A percentile compares a stretch with the other conserved stretches of the same genome.
phyloP scores from a whole-genome alignment of 2,329 filamentous ascomycete species.

The Aspergillus sergii region DNA sequence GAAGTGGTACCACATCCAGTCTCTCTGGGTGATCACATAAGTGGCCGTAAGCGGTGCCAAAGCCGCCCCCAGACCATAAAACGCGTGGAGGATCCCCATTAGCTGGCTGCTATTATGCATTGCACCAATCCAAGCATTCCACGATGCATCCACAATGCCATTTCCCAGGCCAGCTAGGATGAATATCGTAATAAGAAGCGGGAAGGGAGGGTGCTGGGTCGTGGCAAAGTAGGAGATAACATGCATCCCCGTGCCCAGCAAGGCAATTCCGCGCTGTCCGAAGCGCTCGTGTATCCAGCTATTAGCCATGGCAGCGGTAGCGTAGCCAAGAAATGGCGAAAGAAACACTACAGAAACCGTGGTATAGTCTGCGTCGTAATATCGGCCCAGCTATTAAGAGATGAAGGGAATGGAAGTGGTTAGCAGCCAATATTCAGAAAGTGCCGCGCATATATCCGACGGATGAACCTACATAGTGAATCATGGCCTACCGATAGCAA shows the following conservation, averaged over 20 bases:
- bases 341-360: slow-evolving; percentile 50
- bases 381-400: slow-evolving; percentile 43
- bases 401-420: not conserved
- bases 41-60: slow-evolving; percentile 71
- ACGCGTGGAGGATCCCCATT: slow-evolving; percentile 70
- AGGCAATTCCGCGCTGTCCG: slow-evolving; percentile 72
- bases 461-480: slow-evolving; percentile 47
- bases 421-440: not conserved
- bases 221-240: slow-evolving; percentile 48
- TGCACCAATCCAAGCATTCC: slow-evolving; percentile 68
- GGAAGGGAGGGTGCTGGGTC: slow-evolving; percentile 69
- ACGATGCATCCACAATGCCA: slow-evolving; percentile 60
- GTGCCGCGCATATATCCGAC: not conserved
- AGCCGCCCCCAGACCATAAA: slow-evolving; percentile 71
- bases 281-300: slow-evolving; percentile 45
- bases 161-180: slow-evolving; percentile 71
- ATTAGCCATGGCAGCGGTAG: slow-evolving; percentile 47
- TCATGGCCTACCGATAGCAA: slow-evolving; percentile 39
- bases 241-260: slow-evolving; percentile 56
- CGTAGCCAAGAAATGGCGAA: slow-evolving; percentile 53
- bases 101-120: slow-evolving; percentile 73
- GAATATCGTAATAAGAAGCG: slow-evolving; percentile 66
- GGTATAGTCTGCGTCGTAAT: slow-evolving; percentile 49
- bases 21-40: slow-evolving; percentile 66
- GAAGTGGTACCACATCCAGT: slow-evolving; percentile 69